Evolutionary conservation across 306 rosid genomes (phyloP), one percentile per base, ranked within the genome.

Genomic region (Glycine tomentella): DNA sequence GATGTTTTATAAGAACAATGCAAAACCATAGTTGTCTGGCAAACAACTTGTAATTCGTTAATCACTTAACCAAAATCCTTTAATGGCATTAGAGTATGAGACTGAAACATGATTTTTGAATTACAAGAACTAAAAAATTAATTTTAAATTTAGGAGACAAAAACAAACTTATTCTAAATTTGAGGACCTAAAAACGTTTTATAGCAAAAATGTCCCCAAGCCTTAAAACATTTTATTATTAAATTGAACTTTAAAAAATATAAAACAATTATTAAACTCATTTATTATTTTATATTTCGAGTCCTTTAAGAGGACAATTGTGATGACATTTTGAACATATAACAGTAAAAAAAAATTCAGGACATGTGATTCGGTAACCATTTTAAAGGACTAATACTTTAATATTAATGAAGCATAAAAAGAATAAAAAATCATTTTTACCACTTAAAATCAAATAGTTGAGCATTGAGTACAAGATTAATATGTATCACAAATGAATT

Each of bases 401-500:
- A 61, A 34, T 34, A 65, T 2, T 50, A n/a, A 38, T 67, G 67
- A 79, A 67, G 59, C 61, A 65, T 58, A 66, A 42, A 36, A 38
- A 38, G 4, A 33, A 55, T n/a, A 4, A 33, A 55, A 40, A 15
- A 64, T 72, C 9, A 44, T 50, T 63, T 42, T 51, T 44, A n/a
- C 12, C 44, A 38, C 49, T 53, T 15, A 53, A 81, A 55, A 74
- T 69, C 49, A 52, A 66, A 73, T 68, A 48, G 45, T 45, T 59
- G 79, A 69, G 67, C 42, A 64, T 76, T 8, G 17, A 74, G 56
- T 74, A 66, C 52, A 82, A 52, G 46, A 74, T 62, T 14, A n/a
- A n/a, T n/a, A 44, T 10, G 80, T 40, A 76, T 72, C 51, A 57
- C 76, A 86, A 67, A 80, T 68, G 67, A 16, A 51, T 62, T 72